phyloP scores from a whole-genome alignment of 2,329 filamentous ascomycete species.

The Cadophora gregata region DNA sequence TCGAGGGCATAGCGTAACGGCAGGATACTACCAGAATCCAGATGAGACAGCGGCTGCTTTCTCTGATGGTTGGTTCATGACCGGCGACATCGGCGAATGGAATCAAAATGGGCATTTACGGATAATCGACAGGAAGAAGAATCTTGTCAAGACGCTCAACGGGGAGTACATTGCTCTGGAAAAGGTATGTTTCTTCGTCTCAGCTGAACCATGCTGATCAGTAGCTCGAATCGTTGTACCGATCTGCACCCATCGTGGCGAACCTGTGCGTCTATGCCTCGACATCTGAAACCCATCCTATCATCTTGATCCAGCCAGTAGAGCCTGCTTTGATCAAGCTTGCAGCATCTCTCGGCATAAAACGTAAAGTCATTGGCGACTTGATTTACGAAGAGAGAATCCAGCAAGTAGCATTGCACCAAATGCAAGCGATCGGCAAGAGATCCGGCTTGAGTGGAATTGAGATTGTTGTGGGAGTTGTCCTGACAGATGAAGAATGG shows the following conservation, averaged over 20 bases:
- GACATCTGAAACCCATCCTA: constrained; percentile 72
- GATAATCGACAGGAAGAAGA: constrained; percentile 89
- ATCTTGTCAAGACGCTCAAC: constrained; percentile 89
- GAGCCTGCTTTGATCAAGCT: constrained; percentile 67
- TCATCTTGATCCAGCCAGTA: constrained; percentile 78
- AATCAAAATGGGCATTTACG: constrained; percentile 73
- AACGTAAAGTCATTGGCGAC: constrained; percentile 66
- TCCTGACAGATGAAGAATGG: constrained; percentile 86
- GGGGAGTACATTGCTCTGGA: constrained; percentile 98
- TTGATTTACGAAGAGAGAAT: constrained; percentile 73
- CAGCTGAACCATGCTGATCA: not conserved
- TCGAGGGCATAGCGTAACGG: constrained; percentile 75
- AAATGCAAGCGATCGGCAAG: constrained; percentile 69
- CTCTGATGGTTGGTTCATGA: constrained; percentile 93
- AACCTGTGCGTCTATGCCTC: constrained; percentile 87
- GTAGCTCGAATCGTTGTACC: constrained; percentile 84
- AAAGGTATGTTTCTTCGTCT: constrained; percentile 52
- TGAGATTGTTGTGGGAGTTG: constrained; percentile 77
- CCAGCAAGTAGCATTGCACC: constrained; percentile 66
- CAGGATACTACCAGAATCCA: constrained; percentile 83
- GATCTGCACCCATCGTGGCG: constrained; percentile 75
- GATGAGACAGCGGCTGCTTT: constrained; percentile 81
- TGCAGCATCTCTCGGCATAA: constrained; percentile 65
- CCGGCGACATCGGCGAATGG: constrained; percentile 83
- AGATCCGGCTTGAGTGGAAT: constrained; percentile 71